These are phyloP conservation scores for Malus sieversii DNA, from an alignment of 306 rosid genomes.

Conservation along the genomic window DNA sequence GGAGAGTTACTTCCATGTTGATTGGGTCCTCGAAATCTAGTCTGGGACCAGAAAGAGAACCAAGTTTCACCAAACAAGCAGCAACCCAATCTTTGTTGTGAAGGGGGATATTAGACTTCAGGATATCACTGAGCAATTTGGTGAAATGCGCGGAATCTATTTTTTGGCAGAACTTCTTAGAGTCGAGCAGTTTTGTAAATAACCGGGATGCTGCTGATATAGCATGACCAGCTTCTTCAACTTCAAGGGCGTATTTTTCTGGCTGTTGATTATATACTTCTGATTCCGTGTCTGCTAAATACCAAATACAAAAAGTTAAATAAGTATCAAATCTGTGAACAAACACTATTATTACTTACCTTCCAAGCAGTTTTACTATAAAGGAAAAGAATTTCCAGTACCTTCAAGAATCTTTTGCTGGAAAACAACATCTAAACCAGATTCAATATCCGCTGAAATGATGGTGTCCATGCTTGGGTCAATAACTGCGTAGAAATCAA, in stretches of 20 bases:
- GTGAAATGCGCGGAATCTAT: constrained; percentile 45
- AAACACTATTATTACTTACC: not conserved
- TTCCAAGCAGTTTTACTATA: not conserved
- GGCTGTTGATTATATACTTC: constrained; percentile 49
- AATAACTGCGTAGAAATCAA: constrained; percentile 58
- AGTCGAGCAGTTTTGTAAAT: constrained; percentile 55
- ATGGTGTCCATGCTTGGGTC: constrained; percentile 47
- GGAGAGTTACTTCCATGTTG: constrained; percentile 62
- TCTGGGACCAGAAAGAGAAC: constrained; percentile 44
- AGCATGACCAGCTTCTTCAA: constrained; percentile 86
- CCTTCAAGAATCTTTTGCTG: constrained; percentile 48
- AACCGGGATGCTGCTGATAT: constrained; percentile 81
- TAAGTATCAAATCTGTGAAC: not conserved
- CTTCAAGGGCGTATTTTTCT: constrained; percentile 48
- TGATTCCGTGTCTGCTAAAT: constrained; percentile 36
- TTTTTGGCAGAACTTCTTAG: constrained; percentile 29
- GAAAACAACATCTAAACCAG: constrained; percentile 58
- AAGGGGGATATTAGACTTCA: constrained; percentile 58
- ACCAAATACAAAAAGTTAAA: not conserved
- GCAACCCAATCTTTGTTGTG: constrained; percentile 75
- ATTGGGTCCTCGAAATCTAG: constrained; percentile 32
- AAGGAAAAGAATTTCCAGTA: constrained; percentile 21
- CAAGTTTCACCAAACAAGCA: constrained; percentile 69
- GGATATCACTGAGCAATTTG: constrained; percentile 48
- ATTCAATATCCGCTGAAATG: constrained; percentile 46